A percentile compares a stretch with the other conserved stretches of the same genome.
Conservation (phyloP, 495 filamentous ascomycete species). For the Achaetomiella virescens region DNA sequence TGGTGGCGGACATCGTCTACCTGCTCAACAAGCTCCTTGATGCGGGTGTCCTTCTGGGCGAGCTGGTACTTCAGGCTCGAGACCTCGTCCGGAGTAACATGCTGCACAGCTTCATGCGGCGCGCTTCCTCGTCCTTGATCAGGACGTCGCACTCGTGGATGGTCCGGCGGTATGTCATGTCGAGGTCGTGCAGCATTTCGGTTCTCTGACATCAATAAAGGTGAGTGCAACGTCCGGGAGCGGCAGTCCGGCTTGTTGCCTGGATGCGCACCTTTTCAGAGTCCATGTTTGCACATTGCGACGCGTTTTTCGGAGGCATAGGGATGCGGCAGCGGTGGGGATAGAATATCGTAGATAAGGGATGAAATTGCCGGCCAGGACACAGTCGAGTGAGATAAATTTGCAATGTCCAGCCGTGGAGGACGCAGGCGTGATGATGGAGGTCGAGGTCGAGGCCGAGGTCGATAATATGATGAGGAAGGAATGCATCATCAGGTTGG, state of each 20-base stretch:
- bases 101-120: conserved; percentile 58
- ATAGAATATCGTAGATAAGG: not conserved
- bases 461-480: not conserved
- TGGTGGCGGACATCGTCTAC: conserved; percentile 52
- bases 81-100: conserved; percentile 67
- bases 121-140: conserved; percentile 60
- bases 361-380: not conserved
- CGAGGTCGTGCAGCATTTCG: conserved; percentile 44
- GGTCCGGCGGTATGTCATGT: conserved; percentile 59
- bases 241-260: not conserved
- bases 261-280: conserved; percentile 32
- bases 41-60: conserved; percentile 46
- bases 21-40: conserved; percentile 52
- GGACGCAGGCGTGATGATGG: not conserved
- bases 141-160: conserved; percentile 53
- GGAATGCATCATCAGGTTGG: conserved; percentile 8
- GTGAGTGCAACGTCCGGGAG: conserved; percentile 8
- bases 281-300: conserved; percentile 37
- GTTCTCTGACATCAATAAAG: conserved; percentile 21
- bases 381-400: not conserved
- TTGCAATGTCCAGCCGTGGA: not conserved
- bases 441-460: not conserved
- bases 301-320: conserved; percentile 31
- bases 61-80: conserved; percentile 32
- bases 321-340: conserved; percentile 2